Base-by-base conservation (phyloP, 2,329 filamentous ascomycete genomes). In the Fusarium sp. region DNA sequence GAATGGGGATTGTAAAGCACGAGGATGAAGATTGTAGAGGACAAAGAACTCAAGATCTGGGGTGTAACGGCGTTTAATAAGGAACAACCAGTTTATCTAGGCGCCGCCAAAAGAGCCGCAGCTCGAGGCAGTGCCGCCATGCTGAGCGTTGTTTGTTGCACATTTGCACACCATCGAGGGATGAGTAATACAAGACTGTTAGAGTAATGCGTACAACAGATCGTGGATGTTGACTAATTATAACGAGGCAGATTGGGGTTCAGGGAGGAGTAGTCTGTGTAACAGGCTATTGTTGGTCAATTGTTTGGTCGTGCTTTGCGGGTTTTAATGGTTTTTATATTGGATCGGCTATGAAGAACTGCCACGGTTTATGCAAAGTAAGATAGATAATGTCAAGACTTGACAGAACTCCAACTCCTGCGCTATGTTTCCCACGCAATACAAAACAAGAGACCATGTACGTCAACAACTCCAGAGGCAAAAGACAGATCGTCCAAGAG, bases 81-180 rank as follows among this genome's bases (percentile, higher is more conserved):
- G 16, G 34, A 29, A 16, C 10, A 22, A 9, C 2, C 16, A 7
- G 18, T 25, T 30, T 6, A 32, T 40, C 1, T 7, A 7, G 13
- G 14, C 7, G n/a, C 18, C 11, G 14, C n/a, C 1, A 14, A 25
- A 18, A 45, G 20, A 48, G 34, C 47, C 25, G 8, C 44, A 12
- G 37, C 9, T 60, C 20, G 47, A 32, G 61, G 61, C 42, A 14
- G 61, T 48, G 45, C 52, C 41, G 20, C 45, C 45, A 10, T 51
- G 27, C 22, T 58, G 37, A 58, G 13, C 5, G 51, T 20, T 32
- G 9, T n/a, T 16, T 34, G 18, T 49, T 57, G 22, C 32, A 56
- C 61, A 63, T 57, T 30, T 63, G 12, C 10, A 18, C 24, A 27
- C 34, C 42, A 13, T 14, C 16, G 3, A 25, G 27, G 11, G 1